phyloP scores from a whole-genome alignment of 164 flowering plant genomes.

The Litsea cubeba region DNA sequence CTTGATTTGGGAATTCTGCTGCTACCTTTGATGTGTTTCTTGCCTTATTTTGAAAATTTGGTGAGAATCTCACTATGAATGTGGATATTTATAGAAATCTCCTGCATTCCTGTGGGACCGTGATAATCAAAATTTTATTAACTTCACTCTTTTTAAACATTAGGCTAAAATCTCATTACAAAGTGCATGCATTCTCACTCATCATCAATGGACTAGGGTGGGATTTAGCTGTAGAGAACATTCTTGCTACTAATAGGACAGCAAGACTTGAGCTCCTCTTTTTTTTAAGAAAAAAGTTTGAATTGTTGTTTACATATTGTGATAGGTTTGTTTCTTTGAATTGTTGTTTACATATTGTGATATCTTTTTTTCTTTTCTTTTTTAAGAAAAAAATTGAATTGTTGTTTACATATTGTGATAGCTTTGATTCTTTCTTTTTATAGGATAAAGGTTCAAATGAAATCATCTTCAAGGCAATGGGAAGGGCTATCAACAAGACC shows the following conservation, averaged over 20 bases:
- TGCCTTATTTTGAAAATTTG: neutral
- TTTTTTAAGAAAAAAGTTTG: neutral
- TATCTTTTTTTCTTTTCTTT: neutral
- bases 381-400: neutral
- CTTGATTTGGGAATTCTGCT: neutral
- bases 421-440: neutral
- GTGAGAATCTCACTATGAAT: neutral
- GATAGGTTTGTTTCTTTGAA: neutral
- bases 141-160: no score
- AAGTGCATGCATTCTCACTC: no score
- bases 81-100: neutral
- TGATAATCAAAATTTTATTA: no score
- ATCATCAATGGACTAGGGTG: no score
- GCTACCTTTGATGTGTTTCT: neutral
- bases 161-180: no score
- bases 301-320: neutral
- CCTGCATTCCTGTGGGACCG: neutral
- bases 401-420: no score
- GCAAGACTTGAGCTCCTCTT: neutral
- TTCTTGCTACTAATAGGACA: neutral
- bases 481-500: conserved; percentile 68
- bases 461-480: conserved; percentile 61
- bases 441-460: conserved; percentile 58
- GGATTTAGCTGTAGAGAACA: no score
- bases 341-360: neutral